Percentiles rank a stretch among this genome's conserved stretches.
Conservation (phyloP, 306 rosid species). For the Vachellia collinsii region DNA sequence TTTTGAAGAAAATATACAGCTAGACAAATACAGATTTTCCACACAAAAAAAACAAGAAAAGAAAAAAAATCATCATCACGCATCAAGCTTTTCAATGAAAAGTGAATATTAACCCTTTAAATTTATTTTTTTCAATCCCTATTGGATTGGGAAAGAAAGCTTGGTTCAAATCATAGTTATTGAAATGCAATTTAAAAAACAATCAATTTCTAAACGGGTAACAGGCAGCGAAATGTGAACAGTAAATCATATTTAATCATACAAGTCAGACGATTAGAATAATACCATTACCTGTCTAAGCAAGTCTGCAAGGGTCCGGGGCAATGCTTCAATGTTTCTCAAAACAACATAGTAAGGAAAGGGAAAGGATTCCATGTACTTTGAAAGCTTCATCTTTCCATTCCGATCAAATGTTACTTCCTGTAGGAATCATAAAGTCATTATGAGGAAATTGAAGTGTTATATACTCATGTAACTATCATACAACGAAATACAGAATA, state of each 20-base stretch:
- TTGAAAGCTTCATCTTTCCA: constrained; percentile 45
- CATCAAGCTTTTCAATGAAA: background rate
- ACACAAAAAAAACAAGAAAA: background rate
- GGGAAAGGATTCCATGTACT: constrained; percentile 86
- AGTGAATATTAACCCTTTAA: no score
- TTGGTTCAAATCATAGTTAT: background rate
- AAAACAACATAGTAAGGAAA: constrained; percentile 79
- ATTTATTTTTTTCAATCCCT: background rate
- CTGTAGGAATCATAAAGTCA: constrained; percentile 42
- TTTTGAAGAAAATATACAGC: background rate
- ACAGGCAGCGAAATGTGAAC: no score
- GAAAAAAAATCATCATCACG: background rate
- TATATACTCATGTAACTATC: background rate
- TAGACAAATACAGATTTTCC: background rate
- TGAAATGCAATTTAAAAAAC: background rate
- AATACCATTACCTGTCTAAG: constrained; percentile 69
- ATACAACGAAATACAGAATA: constrained; percentile 27
- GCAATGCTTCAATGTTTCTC: constrained; percentile 79
- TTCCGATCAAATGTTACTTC: constrained; percentile 58
- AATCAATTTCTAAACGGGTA: background rate
- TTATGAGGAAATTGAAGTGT: constrained; percentile 4
- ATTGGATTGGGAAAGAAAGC: background rate
- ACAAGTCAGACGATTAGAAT: background rate
- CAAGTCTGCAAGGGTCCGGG: constrained; percentile 80
- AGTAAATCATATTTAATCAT: background rate